These are phyloP conservation scores for Miamiensis avidus DNA, from an alignment of 169 alveolate species.

Conservation along the genomic window DNA sequence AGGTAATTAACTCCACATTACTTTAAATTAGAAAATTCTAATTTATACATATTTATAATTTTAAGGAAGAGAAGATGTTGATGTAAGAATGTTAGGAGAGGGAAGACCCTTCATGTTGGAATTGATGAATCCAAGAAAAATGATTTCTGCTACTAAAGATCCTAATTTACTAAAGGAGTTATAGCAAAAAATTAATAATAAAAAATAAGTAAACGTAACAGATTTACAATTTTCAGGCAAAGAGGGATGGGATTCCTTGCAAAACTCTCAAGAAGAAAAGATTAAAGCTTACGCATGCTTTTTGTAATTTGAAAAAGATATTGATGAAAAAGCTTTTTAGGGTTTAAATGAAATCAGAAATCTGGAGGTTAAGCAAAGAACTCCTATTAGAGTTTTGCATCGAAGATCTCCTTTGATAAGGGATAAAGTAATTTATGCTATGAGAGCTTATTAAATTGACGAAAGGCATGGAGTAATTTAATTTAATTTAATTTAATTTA, in stretches of 20 bases:
- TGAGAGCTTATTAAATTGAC: conserved; percentile 57
- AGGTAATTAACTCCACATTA: conserved; percentile 43
- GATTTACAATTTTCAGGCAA: conserved; percentile 55
- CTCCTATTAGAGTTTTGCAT: conserved; percentile 84
- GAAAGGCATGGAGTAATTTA: conserved; percentile 59
- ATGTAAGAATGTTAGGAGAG: conserved; percentile 82
- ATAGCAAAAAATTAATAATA: conserved; percentile 14
- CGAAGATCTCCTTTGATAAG: conserved; percentile 74
- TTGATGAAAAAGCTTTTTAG: conserved; percentile 52
- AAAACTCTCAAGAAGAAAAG: conserved; percentile 71
- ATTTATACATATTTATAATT: conserved; percentile 34
- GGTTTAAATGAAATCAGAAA: conserved; percentile 51
- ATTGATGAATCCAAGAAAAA: conserved; percentile 69
- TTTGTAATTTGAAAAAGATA: conserved; percentile 56
- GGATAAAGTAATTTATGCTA: conserved; percentile 62
- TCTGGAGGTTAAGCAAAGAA: conserved; percentile 57
- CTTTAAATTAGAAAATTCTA: neutral
- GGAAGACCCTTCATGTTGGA: conserved; percentile 83
- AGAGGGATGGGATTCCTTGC: conserved; percentile 59
- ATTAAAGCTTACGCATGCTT: conserved; percentile 74
- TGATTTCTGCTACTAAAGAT: conserved; percentile 25
- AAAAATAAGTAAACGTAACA: conserved; percentile 38
- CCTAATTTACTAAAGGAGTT: conserved; percentile 5
- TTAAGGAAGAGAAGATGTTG: conserved; percentile 84
- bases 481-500: too few species aligned